phyloP scores from a whole-genome alignment of 805 yeast genomes.

The Citeromyces matritensis region DNA sequence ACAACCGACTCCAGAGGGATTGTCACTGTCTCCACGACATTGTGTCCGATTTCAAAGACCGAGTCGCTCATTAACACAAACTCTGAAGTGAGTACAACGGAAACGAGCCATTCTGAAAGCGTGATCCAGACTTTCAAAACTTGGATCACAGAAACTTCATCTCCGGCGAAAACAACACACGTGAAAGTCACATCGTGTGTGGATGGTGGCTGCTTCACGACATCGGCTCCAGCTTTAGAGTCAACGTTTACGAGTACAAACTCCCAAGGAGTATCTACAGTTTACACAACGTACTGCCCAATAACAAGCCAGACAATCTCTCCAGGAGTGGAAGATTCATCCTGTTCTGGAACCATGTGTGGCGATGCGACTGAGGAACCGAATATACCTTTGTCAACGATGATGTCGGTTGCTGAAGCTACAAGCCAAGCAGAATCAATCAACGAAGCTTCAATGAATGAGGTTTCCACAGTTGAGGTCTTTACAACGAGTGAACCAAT shows the following conservation, averaged over 20 bases:
- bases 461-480: too few relatives aligned
- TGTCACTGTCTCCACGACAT: constrained; percentile 23
- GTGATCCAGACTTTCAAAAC: background rate
- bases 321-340: too few relatives aligned
- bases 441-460: too few relatives aligned
- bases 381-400: too few relatives aligned
- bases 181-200: constrained; percentile 13
- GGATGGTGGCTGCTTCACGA: constrained; percentile 7
- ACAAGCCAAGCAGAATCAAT: too few relatives aligned
- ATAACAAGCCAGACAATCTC: constrained; percentile 2
- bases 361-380: too few relatives aligned
- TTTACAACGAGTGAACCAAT: too few relatives aligned
- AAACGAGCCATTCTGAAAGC: constrained; percentile 4
- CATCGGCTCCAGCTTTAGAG: constrained; percentile 6
- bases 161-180: constrained; percentile 5
- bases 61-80: constrained; percentile 7
- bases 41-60: too few relatives aligned
- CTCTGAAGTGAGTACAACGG: background rate
- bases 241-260: constrained; percentile 9
- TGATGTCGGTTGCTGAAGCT: too few relatives aligned
- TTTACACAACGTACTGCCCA: constrained; percentile 12
- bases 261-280: constrained; percentile 2
- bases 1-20: constrained; percentile 9
- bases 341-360: too few relatives aligned
- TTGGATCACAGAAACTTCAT: background rate